These are phyloP conservation scores for Penicillium robsamsonii DNA, from an alignment of 495 filamentous ascomycete species.

Conservation along the genomic window DNA sequence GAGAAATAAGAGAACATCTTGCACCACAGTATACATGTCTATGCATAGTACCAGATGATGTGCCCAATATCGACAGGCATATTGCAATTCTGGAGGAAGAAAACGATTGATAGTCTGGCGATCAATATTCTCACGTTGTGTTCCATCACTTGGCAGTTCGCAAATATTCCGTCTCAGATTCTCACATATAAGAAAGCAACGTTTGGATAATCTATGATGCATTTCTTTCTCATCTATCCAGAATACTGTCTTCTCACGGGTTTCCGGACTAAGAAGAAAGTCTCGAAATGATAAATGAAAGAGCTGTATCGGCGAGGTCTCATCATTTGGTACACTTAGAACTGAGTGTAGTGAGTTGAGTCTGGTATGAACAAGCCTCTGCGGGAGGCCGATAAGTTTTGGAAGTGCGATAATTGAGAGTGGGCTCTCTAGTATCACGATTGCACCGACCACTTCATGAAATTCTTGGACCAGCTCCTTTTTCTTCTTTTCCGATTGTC, in stretches of 20 bases:
- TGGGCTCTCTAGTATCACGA: slow-evolving; percentile 17
- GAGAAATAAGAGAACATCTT: slow-evolving; percentile 34
- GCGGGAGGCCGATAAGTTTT: slow-evolving; percentile 7
- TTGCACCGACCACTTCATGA: slow-evolving; percentile 17
- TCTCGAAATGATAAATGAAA: slow-evolving; percentile 28
- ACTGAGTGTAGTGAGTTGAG: slow-evolving; percentile 21
- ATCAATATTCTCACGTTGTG: slow-evolving; percentile 24
- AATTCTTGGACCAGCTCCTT: slow-evolving; percentile 15
- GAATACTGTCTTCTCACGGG: slow-evolving; percentile 14
- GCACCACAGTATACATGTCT: not conserved
- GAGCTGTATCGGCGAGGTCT: slow-evolving; percentile 1
- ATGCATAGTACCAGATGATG: not conserved
- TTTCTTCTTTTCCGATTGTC: not conserved
- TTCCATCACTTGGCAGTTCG: slow-evolving; percentile 18
- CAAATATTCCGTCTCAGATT: slow-evolving; percentile 35
- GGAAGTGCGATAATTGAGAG: slow-evolving; percentile 17
- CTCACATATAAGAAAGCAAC: not conserved
- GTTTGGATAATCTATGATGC: not conserved
- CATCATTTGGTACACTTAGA: slow-evolving; percentile 23
- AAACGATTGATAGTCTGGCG: slow-evolving; percentile 14
- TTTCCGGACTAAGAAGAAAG: slow-evolving; percentile 18
- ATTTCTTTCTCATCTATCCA: slow-evolving; percentile 26
- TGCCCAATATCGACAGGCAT: slow-evolving; percentile 45
- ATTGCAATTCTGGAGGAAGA: slow-evolving; percentile 33
- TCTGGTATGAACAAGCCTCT: not conserved